Percentiles rank a stretch among this genome's conserved stretches.
These are phyloP conservation scores for Lavandula angustifolia DNA, from an alignment of 257 asterid species.

Conservation along the genomic window DNA sequence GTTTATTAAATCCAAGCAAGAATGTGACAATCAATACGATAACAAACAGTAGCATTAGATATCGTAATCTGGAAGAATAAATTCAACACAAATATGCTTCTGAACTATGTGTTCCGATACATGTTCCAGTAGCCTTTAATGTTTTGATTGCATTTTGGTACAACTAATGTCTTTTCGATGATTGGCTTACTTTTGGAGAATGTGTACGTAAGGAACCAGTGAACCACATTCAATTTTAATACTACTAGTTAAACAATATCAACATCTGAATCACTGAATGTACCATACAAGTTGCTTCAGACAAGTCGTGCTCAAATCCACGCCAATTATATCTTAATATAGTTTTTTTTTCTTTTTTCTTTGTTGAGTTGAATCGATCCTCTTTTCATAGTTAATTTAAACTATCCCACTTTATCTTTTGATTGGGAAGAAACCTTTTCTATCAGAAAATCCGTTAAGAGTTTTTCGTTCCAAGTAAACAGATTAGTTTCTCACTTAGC, in stretches of 20 bases:
- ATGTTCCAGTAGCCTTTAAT: not conserved
- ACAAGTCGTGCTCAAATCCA: slow-evolving; percentile 6
- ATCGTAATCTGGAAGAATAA: slow-evolving; percentile 22
- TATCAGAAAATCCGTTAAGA: not conserved
- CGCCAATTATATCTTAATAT: slow-evolving; percentile 12
- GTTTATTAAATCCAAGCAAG: slow-evolving; percentile 62
- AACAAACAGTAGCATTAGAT: slow-evolving; percentile 24
- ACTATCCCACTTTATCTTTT: slow-evolving; percentile 11
- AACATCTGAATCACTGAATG: slow-evolving; percentile 8
- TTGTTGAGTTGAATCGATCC: too few species aligned
- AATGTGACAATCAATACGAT: slow-evolving; percentile 40
- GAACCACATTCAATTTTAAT: not conserved
- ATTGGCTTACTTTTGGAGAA: slow-evolving; percentile 7
- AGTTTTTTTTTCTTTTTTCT: too few species aligned
- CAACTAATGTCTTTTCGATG: not conserved
- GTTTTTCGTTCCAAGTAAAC: not conserved
- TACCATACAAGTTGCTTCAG: slow-evolving; percentile 9
- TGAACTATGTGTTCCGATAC: slow-evolving; percentile 2
- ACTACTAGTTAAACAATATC: not conserved
- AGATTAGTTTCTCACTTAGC: not conserved
- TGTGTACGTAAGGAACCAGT: slow-evolving; percentile 19
- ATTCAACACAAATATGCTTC: slow-evolving; percentile 9
- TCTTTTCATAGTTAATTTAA: not conserved
- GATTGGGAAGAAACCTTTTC: not conserved
- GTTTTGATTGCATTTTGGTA: not conserved